These are phyloP conservation scores for Tuber umbilicatum DNA, from an alignment of 495 filamentous ascomycete species.

Conservation along the genomic window DNA sequence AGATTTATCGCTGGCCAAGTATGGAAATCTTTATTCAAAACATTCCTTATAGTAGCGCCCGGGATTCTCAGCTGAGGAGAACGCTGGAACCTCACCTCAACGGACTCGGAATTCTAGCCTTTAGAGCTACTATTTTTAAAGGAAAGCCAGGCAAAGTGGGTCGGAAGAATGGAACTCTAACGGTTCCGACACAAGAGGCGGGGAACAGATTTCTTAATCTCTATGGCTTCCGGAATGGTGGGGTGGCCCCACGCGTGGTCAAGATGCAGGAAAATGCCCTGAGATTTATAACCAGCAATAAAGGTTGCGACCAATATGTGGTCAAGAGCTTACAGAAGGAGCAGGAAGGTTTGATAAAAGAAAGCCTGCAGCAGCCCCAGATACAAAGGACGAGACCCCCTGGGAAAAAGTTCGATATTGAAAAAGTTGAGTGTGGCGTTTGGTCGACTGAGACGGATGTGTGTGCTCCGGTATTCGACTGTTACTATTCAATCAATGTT, in stretches of 20 bases:
- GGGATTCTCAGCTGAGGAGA: conserved; percentile 32
- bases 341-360: conserved; percentile 4
- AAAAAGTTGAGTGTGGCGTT: conserved; percentile 29
- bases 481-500: conserved; percentile 21
- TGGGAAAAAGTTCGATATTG: conserved; percentile 22
- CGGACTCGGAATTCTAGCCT: conserved; percentile 43
- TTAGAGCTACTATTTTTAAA: conserved; percentile 42
- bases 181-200: conserved; percentile 43
- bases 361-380: conserved; percentile 3
- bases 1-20: background rate
- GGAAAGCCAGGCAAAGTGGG: conserved; percentile 12
- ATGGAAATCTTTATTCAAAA: conserved; percentile 47
- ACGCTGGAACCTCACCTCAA: conserved; percentile 43
- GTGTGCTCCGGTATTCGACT: conserved; percentile 25
- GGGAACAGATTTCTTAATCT: conserved; percentile 43
- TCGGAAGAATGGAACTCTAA: conserved; percentile 38
- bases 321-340: conserved; percentile 26
- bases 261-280: conserved; percentile 12
- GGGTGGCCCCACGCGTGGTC: conserved; percentile 5
- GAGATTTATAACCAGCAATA: conserved; percentile 7
- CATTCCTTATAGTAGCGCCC: conserved; percentile 44
- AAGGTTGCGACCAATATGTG: conserved; percentile 12
- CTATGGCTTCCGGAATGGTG: conserved; percentile 5
- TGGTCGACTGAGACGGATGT: conserved; percentile 23
- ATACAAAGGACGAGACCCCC: background rate